These are phyloP conservation scores for Thinopyrum obtusiflorum DNA, from an alignment of 202 grass and related monocot genomes.

Conservation along the genomic window DNA sequence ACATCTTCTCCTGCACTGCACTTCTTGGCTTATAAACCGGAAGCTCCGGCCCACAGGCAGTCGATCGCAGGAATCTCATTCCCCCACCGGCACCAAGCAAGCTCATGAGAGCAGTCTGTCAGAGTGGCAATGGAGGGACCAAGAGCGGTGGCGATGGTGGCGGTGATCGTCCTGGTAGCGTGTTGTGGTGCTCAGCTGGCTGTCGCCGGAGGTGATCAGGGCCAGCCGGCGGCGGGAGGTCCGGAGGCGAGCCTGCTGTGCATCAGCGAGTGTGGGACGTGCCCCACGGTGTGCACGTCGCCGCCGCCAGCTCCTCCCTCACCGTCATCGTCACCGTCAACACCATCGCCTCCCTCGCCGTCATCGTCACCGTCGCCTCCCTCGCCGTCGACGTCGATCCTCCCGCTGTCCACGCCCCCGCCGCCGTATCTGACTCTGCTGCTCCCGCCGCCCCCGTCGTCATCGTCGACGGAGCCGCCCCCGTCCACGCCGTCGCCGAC, in stretches of 20 bases:
- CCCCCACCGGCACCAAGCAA: conserved; percentile 24
- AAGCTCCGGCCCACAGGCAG: conserved; percentile 22
- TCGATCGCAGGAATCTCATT: conserved; percentile 36
- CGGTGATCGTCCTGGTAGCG: background rate
- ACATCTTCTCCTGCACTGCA: conserved; percentile 25
- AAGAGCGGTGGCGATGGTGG: background rate
- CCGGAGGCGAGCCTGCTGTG: conserved; percentile 59
- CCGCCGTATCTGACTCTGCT: conserved; percentile 42
- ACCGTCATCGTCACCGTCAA: conserved; percentile 14
- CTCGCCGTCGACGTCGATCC: background rate
- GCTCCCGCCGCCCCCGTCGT: conserved; percentile 35
- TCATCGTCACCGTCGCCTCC: conserved; percentile 13
- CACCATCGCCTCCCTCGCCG: conserved; percentile 30
- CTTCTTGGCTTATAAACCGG: conserved; percentile 32
- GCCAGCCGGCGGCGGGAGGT: background rate
- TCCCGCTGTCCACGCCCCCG: conserved; percentile 2
- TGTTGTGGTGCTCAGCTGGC: conserved; percentile 20
- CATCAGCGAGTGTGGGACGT: conserved; percentile 69
- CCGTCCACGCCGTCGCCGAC: background rate
- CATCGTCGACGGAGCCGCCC: background rate
- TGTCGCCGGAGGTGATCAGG: background rate
- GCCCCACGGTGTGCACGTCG: conserved; percentile 51
- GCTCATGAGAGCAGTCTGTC: conserved; percentile 1
- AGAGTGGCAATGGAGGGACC: conserved; percentile 31
- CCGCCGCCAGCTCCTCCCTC: conserved; percentile 47